Evolutionary conservation across 768 basidiomycete species (phyloP).

Genomic region (Heimioporus sp.): DNA sequence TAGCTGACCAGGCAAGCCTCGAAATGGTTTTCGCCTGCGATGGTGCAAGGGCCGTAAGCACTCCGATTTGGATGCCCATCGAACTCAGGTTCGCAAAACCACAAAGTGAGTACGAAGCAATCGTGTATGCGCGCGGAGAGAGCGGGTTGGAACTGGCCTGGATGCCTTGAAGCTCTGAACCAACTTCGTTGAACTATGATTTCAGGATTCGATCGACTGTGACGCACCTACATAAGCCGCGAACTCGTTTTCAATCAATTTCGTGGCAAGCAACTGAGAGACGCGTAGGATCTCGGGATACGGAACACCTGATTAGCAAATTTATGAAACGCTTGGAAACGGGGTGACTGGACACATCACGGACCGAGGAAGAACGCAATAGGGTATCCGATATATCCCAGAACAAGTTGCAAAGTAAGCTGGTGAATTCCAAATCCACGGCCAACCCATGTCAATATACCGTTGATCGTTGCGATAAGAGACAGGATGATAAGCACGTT

Average conservation of each 20-base stretch:
- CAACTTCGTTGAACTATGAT: not conserved
- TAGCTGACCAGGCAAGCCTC: constrained; percentile 61
- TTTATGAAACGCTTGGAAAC: constrained; percentile 1
- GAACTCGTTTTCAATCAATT: constrained; percentile 87
- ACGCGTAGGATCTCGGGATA: constrained; percentile 76
- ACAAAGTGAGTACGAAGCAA: constrained; percentile 84
- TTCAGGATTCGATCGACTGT: not conserved
- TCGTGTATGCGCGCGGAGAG: constrained; percentile 72
- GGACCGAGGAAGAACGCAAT: constrained; percentile 69
- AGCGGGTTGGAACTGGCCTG: constrained; percentile 52
- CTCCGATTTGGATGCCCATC: constrained; percentile 83
- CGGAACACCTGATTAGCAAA: constrained; percentile 55
- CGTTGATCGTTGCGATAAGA: constrained; percentile 80
- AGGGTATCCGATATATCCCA: constrained; percentile 89
- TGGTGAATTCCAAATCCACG: constrained; percentile 79
- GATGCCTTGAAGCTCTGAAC: constrained; percentile 41
- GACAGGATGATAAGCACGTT: constrained; percentile 86
- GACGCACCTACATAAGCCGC: constrained; percentile 58
- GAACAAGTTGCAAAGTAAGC: constrained; percentile 79
- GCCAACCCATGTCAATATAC: constrained; percentile 86
- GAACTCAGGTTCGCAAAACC: constrained; percentile 90
- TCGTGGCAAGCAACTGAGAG: constrained; percentile 78
- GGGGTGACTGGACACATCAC: not conserved
- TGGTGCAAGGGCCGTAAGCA: constrained; percentile 67
- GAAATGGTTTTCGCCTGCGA: constrained; percentile 70